These are phyloP conservation scores for Tuber calosporum DNA, from an alignment of 495 filamentous ascomycete species.

Conservation along the genomic window DNA sequence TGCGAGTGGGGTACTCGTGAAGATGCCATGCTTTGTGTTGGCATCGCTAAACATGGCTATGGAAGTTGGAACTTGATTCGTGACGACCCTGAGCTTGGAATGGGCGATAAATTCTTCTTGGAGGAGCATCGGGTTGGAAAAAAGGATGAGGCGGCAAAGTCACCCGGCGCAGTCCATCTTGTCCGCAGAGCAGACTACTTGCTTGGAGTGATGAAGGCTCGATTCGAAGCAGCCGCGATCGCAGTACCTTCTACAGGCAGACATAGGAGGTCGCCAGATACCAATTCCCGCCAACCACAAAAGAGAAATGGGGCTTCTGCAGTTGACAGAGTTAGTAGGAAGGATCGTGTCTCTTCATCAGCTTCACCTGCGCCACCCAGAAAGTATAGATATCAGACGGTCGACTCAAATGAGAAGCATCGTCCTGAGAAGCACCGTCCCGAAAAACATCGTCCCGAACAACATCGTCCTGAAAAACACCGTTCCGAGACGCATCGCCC, in stretches of 20 bases:
- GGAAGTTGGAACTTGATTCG: conserved; percentile 89
- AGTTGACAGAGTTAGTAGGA: conserved; percentile 41
- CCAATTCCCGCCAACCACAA: conserved; percentile 21
- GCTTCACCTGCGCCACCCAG: conserved; percentile 54
- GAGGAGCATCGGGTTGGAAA: conserved; percentile 97
- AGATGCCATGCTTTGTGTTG: conserved; percentile 93
- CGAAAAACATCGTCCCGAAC: neutral
- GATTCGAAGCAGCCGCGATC: conserved; percentile 26
- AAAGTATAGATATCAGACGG: conserved; percentile 44
- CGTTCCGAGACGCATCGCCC: conserved; percentile 38
- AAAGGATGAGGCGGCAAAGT: conserved; percentile 84
- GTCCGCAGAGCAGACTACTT: conserved; percentile 93
- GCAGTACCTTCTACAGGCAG: conserved; percentile 32
- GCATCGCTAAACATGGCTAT: conserved; percentile 86
- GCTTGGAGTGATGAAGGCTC: conserved; percentile 74
- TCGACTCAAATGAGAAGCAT: conserved; percentile 46
- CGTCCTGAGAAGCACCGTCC: conserved; percentile 44
- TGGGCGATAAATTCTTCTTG: conserved; percentile 89
- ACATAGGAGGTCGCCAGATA: conserved; percentile 48
- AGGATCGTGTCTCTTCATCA: conserved; percentile 50
- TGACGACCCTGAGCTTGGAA: conserved; percentile 77
- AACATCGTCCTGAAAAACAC: conserved; percentile 1
- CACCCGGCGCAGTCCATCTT: conserved; percentile 90
- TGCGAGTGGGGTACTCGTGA: conserved; percentile 86
- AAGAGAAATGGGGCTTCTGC: conserved; percentile 37